Evolutionary conservation across 2,329 filamentous ascomycete species (phyloP).

Genomic region (Botrytis sinoallii): DNA sequence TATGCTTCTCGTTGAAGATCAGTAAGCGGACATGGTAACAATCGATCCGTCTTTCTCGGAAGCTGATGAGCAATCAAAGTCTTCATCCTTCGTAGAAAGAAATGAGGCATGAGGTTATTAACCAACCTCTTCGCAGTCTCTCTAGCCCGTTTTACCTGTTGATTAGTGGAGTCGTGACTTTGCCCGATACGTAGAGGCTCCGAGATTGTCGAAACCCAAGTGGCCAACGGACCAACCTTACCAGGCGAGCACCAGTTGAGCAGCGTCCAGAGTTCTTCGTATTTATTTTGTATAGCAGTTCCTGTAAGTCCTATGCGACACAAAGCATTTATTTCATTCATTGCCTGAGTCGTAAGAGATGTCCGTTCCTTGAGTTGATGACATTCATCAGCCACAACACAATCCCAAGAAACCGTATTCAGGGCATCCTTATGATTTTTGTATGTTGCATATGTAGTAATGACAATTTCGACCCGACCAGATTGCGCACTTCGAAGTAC

Average conservation of each 20-base stretch:
- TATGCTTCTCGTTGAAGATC: conserved; percentile 79
- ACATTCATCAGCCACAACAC: conserved; percentile 90
- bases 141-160: conserved; percentile 76
- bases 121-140: conserved; percentile 82
- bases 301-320: conserved; percentile 92
- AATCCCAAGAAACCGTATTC: conserved; percentile 90
- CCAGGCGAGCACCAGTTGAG: conserved; percentile 96
- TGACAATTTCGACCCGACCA: conserved; percentile 82
- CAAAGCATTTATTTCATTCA: conserved; percentile 86
- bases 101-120: conserved; percentile 79
- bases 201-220: conserved; percentile 77
- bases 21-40: conserved; percentile 92
- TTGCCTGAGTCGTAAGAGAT: conserved; percentile 76
- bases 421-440: conserved; percentile 69
- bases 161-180: conserved; percentile 76
- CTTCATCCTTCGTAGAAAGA: conserved; percentile 93
- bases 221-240: conserved; percentile 59
- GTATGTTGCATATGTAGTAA: conserved; percentile 93
- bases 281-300: conserved; percentile 96
- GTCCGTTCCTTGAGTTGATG: conserved; percentile 79
- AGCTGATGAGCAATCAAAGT: conserved; percentile 86
- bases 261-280: conserved; percentile 94
- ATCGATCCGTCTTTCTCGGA: conserved; percentile 89
- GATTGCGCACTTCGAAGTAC: conserved; percentile 69
- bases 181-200: conserved; percentile 82